These are phyloP conservation scores for Sphenostylis stenocarpa DNA, from an alignment of 306 rosid species.

Conservation along the genomic window DNA sequence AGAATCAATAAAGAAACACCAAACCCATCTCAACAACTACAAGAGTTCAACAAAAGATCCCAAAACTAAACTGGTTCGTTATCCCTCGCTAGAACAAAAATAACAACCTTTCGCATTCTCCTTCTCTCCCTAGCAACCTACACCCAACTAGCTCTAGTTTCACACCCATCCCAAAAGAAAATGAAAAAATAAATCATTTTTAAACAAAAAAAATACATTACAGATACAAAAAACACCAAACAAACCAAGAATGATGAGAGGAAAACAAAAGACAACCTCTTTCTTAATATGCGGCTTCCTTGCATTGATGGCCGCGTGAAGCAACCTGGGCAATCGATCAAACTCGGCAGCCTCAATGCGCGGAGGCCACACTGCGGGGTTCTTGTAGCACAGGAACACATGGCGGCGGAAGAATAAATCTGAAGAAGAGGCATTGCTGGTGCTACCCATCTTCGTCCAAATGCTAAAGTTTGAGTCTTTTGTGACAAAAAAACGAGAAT, in stretches of 20 bases:
- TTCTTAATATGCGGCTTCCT: slow-evolving; percentile 60
- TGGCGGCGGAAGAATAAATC: slow-evolving; percentile 62
- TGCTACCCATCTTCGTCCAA: slow-evolving; percentile 38
- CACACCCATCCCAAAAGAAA: not conserved
- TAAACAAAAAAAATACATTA: not conserved
- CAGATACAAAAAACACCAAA: not conserved
- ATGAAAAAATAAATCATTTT: not conserved
- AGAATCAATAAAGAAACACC: not conserved
- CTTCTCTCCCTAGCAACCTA: not conserved
- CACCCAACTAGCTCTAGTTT: not conserved
- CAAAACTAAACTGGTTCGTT: not conserved
- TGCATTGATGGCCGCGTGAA: slow-evolving; percentile 68
- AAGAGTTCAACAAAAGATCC: not conserved
- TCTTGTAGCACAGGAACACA: slow-evolving; percentile 78
- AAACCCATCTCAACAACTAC: not conserved
- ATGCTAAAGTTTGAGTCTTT: not conserved
- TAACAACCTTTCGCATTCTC: not conserved
- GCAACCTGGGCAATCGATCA: slow-evolving; percentile 81
- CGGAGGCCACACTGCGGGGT: slow-evolving; percentile 74
- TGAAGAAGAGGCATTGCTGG: slow-evolving; percentile 34
- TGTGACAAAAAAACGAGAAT: not conserved
- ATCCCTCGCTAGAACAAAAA: not conserved
- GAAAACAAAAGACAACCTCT: slow-evolving; percentile 43
- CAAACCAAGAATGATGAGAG: not conserved
- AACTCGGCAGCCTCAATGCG: slow-evolving; percentile 91